phyloP scores from a whole-genome alignment of 148 eudicot genomes.

The Camellia lanceoleosa region DNA sequence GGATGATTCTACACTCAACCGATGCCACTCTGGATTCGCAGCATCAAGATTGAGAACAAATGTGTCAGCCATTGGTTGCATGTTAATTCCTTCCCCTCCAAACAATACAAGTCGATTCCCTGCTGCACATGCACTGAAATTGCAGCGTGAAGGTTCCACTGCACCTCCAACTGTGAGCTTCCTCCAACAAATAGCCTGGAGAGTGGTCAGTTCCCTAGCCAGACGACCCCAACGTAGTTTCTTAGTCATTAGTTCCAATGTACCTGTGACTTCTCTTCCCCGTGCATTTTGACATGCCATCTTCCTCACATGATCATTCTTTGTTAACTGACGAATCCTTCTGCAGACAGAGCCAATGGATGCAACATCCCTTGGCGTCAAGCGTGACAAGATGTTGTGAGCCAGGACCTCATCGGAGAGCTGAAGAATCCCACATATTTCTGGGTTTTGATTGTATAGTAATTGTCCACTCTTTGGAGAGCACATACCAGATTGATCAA shows the following conservation, averaged over 20 bases:
- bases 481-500: slow-evolving; percentile 26
- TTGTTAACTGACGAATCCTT: slow-evolving; percentile 60
- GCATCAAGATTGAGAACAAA: slow-evolving; percentile 78
- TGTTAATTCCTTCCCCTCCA: slow-evolving; percentile 87
- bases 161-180: slow-evolving; percentile 75
- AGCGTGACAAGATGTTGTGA: slow-evolving; percentile 71
- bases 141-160: slow-evolving; percentile 88
- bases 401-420: slow-evolving; percentile 86
- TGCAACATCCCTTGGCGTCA: slow-evolving; percentile 84
- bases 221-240: slow-evolving; percentile 89
- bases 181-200: slow-evolving; percentile 79
- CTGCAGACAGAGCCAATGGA: slow-evolving; percentile 77
- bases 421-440: slow-evolving; percentile 66
- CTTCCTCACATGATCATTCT: slow-evolving; percentile 75
- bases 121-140: slow-evolving; percentile 80
- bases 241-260: slow-evolving; percentile 62
- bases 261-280: slow-evolving; percentile 79
- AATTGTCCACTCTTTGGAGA: slow-evolving; percentile 27
- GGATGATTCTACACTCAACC: slow-evolving; percentile 59
- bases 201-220: slow-evolving; percentile 80
- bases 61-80: slow-evolving; percentile 91
- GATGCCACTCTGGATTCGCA: slow-evolving; percentile 67
- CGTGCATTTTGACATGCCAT: slow-evolving; percentile 89
- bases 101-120: slow-evolving; percentile 82
- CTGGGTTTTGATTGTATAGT: slow-evolving; percentile 20